phyloP scores from a whole-genome alignment of 129 eudicot genomes.

The Logfia minima region DNA sequence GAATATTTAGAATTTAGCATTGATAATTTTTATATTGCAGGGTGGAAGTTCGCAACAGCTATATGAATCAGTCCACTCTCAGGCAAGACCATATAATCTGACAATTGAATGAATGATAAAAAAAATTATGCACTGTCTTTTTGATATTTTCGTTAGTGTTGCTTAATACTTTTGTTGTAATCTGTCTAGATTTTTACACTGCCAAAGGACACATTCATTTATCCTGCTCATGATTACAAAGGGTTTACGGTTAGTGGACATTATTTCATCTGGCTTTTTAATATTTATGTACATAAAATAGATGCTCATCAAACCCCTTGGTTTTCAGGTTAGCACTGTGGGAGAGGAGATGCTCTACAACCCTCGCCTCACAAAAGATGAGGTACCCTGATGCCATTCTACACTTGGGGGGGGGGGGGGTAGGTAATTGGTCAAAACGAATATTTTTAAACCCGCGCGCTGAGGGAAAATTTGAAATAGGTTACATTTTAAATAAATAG shows the following conservation, averaged over 20 bases:
- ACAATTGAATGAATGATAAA: neutral
- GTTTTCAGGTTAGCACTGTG: constrained; percentile 80
- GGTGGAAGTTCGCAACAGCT: constrained; percentile 94
- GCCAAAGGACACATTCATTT: constrained; percentile 79
- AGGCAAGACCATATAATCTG: constrained; percentile 54
- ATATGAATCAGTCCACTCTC: constrained; percentile 86
- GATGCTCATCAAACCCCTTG: constrained; percentile 23
- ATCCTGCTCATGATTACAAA: constrained; percentile 98
- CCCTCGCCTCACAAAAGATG: constrained; percentile 84
- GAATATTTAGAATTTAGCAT: neutral
- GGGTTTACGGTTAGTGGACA: constrained; percentile 71
- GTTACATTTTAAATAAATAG: too few relatives aligned
- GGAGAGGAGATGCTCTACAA: constrained; percentile 88
- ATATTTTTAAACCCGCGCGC: too few relatives aligned
- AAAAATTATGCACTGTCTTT: neutral
- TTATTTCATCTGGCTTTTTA: neutral
- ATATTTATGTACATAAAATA: neutral
- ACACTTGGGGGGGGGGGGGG: neutral
- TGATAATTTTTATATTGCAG: constrained; percentile 39
- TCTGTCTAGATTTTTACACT: constrained; percentile 72
- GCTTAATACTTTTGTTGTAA: constrained; percentile 14
- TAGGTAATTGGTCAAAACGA: neutral
- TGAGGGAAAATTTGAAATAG: too few relatives aligned
- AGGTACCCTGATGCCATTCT: constrained; percentile 45
- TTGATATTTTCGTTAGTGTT: neutral